A percentile compares a stretch with the other conserved stretches of the same genome.
Evolutionary conservation across 345 rosid species (phyloP).

Genomic region (Rhizophora apiculata): DNA sequence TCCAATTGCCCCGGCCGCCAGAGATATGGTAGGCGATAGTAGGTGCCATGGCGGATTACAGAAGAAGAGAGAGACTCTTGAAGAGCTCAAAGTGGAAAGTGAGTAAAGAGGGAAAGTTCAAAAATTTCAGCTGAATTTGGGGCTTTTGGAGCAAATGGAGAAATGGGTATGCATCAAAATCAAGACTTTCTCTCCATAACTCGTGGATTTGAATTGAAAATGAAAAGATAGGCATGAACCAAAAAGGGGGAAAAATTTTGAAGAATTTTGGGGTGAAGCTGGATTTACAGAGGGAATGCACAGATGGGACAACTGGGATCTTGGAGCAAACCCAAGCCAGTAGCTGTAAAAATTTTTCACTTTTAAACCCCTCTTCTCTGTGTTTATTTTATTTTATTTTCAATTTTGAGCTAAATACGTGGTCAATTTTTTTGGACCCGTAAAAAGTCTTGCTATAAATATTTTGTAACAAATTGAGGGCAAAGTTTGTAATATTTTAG

Average conservation of each 20-base stretch:
- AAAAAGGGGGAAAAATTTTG: neutral
- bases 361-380: neutral
- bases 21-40: slow-evolving; percentile 70
- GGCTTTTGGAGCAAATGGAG: neutral
- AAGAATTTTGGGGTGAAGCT: neutral
- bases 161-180: slow-evolving; percentile 10
- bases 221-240: neutral
- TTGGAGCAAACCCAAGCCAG: neutral
- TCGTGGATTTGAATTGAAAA: slow-evolving; percentile 2
- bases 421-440: neutral
- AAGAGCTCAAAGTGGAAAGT: slow-evolving; percentile 64
- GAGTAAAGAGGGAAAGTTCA: slow-evolving; percentile 55
- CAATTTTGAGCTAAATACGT: neutral
- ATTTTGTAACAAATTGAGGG: too few relatives aligned
- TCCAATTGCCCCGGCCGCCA: slow-evolving; percentile 67
- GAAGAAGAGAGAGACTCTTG: slow-evolving; percentile 60
- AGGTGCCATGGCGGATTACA: slow-evolving; percentile 60
- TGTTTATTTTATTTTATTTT: too few relatives aligned
- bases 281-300: neutral
- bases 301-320: slow-evolving; percentile 1
- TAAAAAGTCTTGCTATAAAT: too few relatives aligned
- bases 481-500: too few relatives aligned
- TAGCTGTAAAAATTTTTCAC: neutral
- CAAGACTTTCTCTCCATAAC: neutral
- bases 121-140: slow-evolving; percentile 1